Evolutionary conservation across 2,329 filamentous ascomycete species (phyloP).

Genomic region (Paracorniculantispora psalliotae): DNA sequence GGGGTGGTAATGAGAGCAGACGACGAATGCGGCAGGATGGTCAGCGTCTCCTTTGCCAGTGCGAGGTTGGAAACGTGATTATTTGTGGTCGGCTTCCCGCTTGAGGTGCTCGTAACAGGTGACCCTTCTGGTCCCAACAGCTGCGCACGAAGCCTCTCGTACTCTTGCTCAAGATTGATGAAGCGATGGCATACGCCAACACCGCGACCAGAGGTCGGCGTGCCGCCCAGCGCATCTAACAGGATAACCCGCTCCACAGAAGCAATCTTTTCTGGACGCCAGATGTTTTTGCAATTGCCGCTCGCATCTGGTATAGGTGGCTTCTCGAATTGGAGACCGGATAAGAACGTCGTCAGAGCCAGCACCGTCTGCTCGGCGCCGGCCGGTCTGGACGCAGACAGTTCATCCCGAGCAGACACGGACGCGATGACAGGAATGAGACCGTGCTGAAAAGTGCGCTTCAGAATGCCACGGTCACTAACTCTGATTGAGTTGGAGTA

Average conservation of each 20-base stretch:
- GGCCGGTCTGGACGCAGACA: slow-evolving; percentile 33
- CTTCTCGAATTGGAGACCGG: slow-evolving; percentile 52
- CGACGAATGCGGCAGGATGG: slow-evolving; percentile 74
- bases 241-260: slow-evolving; percentile 82
- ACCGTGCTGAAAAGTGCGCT: slow-evolving; percentile 27
- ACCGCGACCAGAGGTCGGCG: slow-evolving; percentile 54
- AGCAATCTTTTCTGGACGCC: slow-evolving; percentile 41
- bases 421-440: slow-evolving; percentile 36
- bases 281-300: background rate
- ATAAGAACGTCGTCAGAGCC: slow-evolving; percentile 71
- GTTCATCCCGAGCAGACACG: slow-evolving; percentile 38
- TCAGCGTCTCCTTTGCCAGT: slow-evolving; percentile 64
- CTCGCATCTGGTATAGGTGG: slow-evolving; percentile 2
- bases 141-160: slow-evolving; percentile 59
- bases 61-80: slow-evolving; percentile 66
- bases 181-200: slow-evolving; percentile 49
- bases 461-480: slow-evolving; percentile 28
- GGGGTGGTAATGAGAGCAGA: slow-evolving; percentile 89
- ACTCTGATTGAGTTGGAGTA: slow-evolving; percentile 25
- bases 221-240: slow-evolving; percentile 80
- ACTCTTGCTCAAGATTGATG: slow-evolving; percentile 92
- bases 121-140: slow-evolving; percentile 37
- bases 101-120: slow-evolving; percentile 27
- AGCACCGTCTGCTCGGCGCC: slow-evolving; percentile 61
- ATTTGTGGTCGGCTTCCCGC: slow-evolving; percentile 25